phyloP scores from a whole-genome alignment of 2,329 filamentous ascomycete species.

The Cephalotrichum gorgonifer region DNA sequence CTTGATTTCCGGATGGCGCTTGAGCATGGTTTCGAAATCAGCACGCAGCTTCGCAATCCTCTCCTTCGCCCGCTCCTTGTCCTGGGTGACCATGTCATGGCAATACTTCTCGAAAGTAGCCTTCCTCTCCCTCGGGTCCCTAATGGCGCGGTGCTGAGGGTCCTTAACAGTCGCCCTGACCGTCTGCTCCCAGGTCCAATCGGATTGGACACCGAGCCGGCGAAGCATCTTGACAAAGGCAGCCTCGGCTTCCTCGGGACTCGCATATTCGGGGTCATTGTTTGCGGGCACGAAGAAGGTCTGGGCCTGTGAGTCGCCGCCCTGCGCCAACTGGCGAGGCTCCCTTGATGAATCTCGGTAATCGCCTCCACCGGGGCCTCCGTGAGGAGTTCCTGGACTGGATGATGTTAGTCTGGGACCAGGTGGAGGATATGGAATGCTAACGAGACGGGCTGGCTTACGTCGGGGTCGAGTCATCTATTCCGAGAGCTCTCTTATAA shows the following conservation, averaged over 20 bases:
- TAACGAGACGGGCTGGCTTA: conserved; percentile 15
- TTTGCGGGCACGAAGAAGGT: conserved; percentile 47
- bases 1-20: conserved; percentile 92
- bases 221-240: conserved; percentile 87
- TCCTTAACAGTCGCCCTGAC: conserved; percentile 82
- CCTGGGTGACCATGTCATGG: conserved; percentile 77
- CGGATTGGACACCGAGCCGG: conserved; percentile 73
- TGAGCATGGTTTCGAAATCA: conserved; percentile 94
- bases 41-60: conserved; percentile 81
- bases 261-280: conserved; percentile 69
- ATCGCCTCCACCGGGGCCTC: conserved; percentile 2
- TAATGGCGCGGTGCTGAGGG: conserved; percentile 83
- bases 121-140: conserved; percentile 84
- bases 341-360: conserved; percentile 25
- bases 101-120: conserved; percentile 92
- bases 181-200: conserved; percentile 88
- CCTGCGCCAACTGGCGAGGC: conserved; percentile 47
- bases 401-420: conserved; percentile 7
- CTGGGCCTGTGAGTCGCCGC: conserved; percentile 44
- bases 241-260: conserved; percentile 78
- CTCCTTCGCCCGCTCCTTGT: conserved; percentile 91
- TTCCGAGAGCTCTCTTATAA: conserved; percentile 65
- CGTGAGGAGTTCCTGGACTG: conserved; percentile 17
- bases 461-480: conserved; percentile 36
- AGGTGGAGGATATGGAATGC: not conserved